Conservation (phyloP, 2,329 filamentous ascomycete genomes). For the Cryphonectria nitschkei region DNA sequence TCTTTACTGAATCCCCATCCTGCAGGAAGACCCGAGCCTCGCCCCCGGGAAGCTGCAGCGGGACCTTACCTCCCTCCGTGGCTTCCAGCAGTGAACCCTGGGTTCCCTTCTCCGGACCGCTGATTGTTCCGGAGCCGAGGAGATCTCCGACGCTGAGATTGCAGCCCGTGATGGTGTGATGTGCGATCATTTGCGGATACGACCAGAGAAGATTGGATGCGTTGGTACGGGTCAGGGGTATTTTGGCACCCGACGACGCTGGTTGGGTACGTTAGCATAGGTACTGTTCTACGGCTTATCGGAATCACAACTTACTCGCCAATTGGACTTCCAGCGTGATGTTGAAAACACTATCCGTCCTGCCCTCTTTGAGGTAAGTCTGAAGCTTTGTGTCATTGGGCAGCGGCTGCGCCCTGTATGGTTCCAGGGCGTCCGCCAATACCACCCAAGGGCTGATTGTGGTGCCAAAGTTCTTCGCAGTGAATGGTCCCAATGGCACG, state of each 20-base stretch:
- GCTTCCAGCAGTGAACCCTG: slow-evolving; percentile 20
- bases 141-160: slow-evolving; percentile 18
- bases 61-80: slow-evolving; percentile 13
- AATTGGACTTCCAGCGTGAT: slow-evolving; percentile 46
- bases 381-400: slow-evolving; percentile 42
- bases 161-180: slow-evolving; percentile 64
- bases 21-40: slow-evolving; percentile 11
- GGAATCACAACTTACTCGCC: slow-evolving; percentile 39
- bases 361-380: slow-evolving; percentile 61
- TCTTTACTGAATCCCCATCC: slow-evolving; percentile 11
- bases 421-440: slow-evolving; percentile 59
- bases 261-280: neutral
- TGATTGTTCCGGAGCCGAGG: slow-evolving; percentile 18
- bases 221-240: slow-evolving; percentile 40
- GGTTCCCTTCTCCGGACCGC: slow-evolving; percentile 10
- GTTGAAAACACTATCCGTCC: slow-evolving; percentile 40
- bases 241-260: slow-evolving; percentile 27
- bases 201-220: slow-evolving; percentile 68
- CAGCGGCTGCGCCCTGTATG: slow-evolving; percentile 33
- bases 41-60: neutral
- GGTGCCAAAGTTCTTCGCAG: slow-evolving; percentile 64
- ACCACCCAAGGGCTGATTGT: slow-evolving; percentile 67
- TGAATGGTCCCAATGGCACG: slow-evolving; percentile 64
- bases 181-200: slow-evolving; percentile 82
- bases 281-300: too few relatives aligned